Evolutionary conservation across 192 early-diverging fungal species (phyloP).

Genomic region (Coemansia sp.): DNA sequence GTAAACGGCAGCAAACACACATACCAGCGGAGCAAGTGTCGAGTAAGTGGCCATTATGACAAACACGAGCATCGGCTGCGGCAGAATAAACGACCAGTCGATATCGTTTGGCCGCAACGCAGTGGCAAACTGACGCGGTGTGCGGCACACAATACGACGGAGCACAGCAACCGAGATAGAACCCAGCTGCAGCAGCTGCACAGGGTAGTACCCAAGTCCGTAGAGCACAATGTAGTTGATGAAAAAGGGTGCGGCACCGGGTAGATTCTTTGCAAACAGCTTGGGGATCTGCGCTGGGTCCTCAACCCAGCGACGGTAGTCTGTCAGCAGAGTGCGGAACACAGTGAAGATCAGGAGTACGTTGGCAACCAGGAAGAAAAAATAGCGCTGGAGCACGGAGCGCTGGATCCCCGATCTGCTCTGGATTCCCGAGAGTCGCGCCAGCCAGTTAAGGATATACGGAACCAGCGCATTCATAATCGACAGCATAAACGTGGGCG

Average conservation of each 20-base stretch:
- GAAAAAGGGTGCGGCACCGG: constrained; percentile 75
- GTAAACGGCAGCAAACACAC: constrained; percentile 70
- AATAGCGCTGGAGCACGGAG: constrained; percentile 62
- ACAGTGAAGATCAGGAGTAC: constrained; percentile 73
- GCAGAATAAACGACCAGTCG: constrained; percentile 68
- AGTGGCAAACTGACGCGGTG: constrained; percentile 77
- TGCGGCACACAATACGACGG: constrained; percentile 64
- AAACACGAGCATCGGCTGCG: constrained; percentile 71
- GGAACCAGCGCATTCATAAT: constrained; percentile 49
- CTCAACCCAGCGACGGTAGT: constrained; percentile 67
- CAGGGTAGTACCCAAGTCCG: constrained; percentile 65
- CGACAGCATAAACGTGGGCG: constrained; percentile 42
- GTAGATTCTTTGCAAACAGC: constrained; percentile 66
- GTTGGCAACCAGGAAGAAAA: constrained; percentile 74
- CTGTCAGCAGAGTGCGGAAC: constrained; percentile 63
- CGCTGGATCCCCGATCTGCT: constrained; percentile 45
- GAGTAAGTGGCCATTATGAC: constrained; percentile 76
- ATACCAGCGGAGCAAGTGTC: constrained; percentile 67
- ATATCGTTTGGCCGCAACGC: constrained; percentile 64
- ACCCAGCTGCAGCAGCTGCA: constrained; percentile 69
- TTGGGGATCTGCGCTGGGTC: constrained; percentile 65
- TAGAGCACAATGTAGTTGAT: constrained; percentile 75
- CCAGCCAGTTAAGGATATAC: constrained; percentile 44
- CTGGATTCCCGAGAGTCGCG: constrained; percentile 45
- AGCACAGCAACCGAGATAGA: constrained; percentile 59